Evolutionary conservation across 257 asterid genomes (phyloP), one percentile per base, ranked within the genome.

Genomic region (Nicotiana knightiana): DNA sequence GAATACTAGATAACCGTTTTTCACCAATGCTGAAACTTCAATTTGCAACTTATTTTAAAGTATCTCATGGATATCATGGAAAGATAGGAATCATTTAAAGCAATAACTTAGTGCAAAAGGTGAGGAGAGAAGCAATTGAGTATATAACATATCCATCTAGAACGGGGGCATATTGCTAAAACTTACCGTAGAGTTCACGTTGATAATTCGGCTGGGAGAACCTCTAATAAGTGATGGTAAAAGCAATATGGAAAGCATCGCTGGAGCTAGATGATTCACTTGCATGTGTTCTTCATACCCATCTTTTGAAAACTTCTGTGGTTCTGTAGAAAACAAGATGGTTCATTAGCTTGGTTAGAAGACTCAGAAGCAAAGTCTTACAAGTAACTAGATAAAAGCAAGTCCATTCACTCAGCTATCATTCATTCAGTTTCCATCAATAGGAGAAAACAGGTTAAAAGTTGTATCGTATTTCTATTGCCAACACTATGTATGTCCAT

Each of bases 231-330:
- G 93, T 58, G 98, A 96, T 51, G 99, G 99, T 91, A 96, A 86
- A 83, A 96, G 97, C 89, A 92, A 87, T 55, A 94, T 68, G 37
- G 99, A 94, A 80, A 96, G 97, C 86, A 94, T 91, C 61, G 99
- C 94, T 9, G 98, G 98, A 87, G 97, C 98, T n/a, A 94, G 95
- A 91, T 94, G 98, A 85, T 96, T 96, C 87, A 93, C 98, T 93
- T 96, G 99, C 97, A 94, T 82, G 88, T 96, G 98, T 66, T 91
- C 94, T 85, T 96, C 98, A 89, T 91, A 87, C 32, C 98, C 99
- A 33, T 95, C 95, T 89, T 85, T 91, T 3, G 99, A 90, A 84
- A 95, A 86, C 75, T 85, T 94, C 86, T 96, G 99, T 55, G 98
- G 97, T 82, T 94, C 99, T 96, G 92, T 76, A 85, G 32, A 81